These are phyloP conservation scores for Trichoderma aggressivum DNA, from an alignment of 2,329 filamentous ascomycete species.

Conservation along the genomic window DNA sequence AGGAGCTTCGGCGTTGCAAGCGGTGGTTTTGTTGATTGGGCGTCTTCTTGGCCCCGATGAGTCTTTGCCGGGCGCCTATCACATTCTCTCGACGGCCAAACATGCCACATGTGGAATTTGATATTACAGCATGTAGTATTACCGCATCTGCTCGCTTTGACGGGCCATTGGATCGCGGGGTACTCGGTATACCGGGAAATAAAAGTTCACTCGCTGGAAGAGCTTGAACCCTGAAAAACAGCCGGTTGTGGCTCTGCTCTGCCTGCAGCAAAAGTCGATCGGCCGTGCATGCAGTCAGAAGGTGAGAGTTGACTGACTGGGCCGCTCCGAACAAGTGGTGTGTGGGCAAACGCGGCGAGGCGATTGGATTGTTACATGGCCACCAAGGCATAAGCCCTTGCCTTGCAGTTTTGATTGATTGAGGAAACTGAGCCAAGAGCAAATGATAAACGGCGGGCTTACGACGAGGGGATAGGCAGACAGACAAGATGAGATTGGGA, in stretches of 20 bases:
- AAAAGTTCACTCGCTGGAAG: too few relatives aligned
- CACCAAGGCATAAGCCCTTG: not conserved
- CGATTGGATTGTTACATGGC: not conserved
- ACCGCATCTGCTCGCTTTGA: not conserved
- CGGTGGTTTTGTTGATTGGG: not conserved
- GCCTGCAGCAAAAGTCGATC: constrained; percentile 8
- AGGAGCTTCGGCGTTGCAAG: not conserved
- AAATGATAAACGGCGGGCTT: not conserved
- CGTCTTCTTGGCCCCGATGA: not conserved
- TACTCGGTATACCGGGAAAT: too few relatives aligned
- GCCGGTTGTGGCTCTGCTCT: not conserved
- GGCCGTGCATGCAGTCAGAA: constrained; percentile 13
- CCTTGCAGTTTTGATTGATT: not conserved
- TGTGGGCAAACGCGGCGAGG: not conserved
- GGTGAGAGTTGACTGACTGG: not conserved
- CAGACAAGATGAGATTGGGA: not conserved
- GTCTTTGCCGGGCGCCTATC: not conserved
- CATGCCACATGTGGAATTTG: too few relatives aligned
- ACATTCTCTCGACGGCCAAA: not conserved
- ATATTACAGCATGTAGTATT: too few relatives aligned
- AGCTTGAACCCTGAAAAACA: not conserved
- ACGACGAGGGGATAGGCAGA: not conserved
- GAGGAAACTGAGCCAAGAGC: not conserved
- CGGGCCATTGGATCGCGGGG: not conserved
- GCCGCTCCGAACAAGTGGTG: not conserved